phyloP scores from a whole-genome alignment of 768 basidiomycete species.

The Suillus subaureus region DNA sequence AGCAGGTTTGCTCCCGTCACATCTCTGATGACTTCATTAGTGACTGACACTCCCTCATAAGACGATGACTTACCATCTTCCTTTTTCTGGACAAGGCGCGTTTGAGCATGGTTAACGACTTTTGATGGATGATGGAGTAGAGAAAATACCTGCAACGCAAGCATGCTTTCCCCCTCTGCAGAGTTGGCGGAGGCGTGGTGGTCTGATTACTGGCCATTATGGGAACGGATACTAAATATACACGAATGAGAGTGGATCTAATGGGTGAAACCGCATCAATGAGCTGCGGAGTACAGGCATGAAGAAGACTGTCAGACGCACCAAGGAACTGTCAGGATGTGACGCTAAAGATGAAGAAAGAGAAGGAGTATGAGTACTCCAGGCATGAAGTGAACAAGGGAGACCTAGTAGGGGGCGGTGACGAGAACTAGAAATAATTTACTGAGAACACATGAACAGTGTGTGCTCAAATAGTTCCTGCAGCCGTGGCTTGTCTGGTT shows the following conservation, averaged over 20 bases:
- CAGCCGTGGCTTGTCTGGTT: constrained; percentile 25
- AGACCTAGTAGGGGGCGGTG: not conserved
- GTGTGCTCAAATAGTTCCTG: constrained; percentile 34
- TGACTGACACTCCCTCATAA: constrained; percentile 9
- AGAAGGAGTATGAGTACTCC: constrained; percentile 28
- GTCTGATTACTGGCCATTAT: constrained; percentile 38
- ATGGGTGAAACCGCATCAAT: constrained; percentile 9
- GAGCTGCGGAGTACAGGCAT: constrained; percentile 5
- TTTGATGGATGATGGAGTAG: constrained; percentile 1
- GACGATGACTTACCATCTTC: constrained; percentile 55
- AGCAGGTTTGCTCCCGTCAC: constrained; percentile 75
- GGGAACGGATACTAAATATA: constrained; percentile 39
- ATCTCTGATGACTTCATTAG: constrained; percentile 51
- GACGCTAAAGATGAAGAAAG: constrained; percentile 14
- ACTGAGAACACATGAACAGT: constrained; percentile 30
- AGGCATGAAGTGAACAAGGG: constrained; percentile 27
- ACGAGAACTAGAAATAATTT: constrained; percentile 25
- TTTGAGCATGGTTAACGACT: constrained; percentile 17
- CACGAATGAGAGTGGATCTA: constrained; percentile 27
- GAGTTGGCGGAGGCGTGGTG: constrained; percentile 38
- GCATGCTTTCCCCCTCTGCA: constrained; percentile 73
- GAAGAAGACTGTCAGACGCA: constrained; percentile 14
- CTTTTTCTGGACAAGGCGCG: constrained; percentile 50
- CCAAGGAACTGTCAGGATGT: constrained; percentile 7
- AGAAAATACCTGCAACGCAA: constrained; percentile 65